phyloP scores from a whole-genome alignment of 305 asterid genomes.

The Rubia tinctorum region DNA sequence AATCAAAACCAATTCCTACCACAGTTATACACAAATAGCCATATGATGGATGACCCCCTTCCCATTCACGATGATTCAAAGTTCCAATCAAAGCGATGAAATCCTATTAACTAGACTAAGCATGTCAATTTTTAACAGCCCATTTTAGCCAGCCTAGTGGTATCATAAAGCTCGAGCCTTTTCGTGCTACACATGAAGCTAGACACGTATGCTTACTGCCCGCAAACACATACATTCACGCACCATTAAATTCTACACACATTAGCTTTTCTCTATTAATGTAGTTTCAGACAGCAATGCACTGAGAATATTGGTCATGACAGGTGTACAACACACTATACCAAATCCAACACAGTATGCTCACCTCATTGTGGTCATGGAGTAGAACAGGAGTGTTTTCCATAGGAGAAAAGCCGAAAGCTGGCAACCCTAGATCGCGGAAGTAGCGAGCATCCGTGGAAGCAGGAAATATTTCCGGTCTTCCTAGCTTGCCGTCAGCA shows the following conservation, averaged over 20 bases:
- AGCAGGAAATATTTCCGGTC: slow-evolving; percentile 91
- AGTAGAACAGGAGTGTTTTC: slow-evolving; percentile 92
- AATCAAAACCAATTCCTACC: background rate
- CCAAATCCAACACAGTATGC: slow-evolving; percentile 6
- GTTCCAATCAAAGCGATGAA: background rate
- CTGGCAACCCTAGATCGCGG: slow-evolving; percentile 71
- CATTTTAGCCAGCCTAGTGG: background rate
- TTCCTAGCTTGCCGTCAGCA: slow-evolving; percentile 64
- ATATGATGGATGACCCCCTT: background rate
- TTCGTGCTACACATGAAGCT: background rate
- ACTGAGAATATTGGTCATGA: background rate
- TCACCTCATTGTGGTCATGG: slow-evolving; percentile 97
- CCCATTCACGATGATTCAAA: background rate
- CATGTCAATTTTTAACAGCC: background rate
- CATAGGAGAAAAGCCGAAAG: slow-evolving; percentile 98
- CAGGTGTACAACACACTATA: background rate
- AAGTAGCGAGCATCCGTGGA: slow-evolving; percentile 89
- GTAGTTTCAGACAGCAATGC: background rate
- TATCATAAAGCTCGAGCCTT: background rate
- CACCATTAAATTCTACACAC: background rate
- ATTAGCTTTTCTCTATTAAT: background rate
- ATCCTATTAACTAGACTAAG: background rate
- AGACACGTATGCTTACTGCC: background rate
- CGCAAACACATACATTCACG: background rate
- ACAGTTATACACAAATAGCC: background rate